Base-by-base conservation (phyloP, 306 rosid genomes). In the Cicer cuneatum region DNA sequence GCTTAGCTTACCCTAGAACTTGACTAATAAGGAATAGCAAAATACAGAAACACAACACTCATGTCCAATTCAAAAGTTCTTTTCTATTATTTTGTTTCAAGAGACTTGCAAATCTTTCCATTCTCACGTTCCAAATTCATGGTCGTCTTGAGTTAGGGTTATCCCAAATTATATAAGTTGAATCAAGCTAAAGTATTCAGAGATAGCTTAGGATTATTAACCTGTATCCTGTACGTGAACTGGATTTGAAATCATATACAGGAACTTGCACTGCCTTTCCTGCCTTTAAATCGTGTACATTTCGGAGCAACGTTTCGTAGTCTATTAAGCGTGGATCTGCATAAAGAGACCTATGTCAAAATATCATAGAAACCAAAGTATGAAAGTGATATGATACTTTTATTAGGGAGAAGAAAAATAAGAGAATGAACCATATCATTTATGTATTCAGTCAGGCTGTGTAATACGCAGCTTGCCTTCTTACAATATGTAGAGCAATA, bases 281-380 rank as follows among this genome's bases (percentile, higher is more conserved):
- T 69, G 76, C 96, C 84, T 90, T 92, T 54, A 95, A 80, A 78
- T 87, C 99, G 18, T 47, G 85, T 71, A 95, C 83, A 87, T 95
- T 95, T 83, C 85, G 96, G 60, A 95, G 97, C 86, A 95, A 83
- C 0, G 93, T 86, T 69, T 95, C 93, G 33, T 92, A 95, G 84
- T 95, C 99, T 69, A 97, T 95, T 91, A 95, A 80, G 74, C 99
- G 99, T 74, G 99, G 99, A 86, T 95, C 99, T 95, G 89, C 64
- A 14, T 57, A 58, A 77, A 78, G 54, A 61, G 71, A 82, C 24
- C 71, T 40, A 65, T 49, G 29, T 52, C 15, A 52, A 77, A 39
- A 69, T 45, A 16, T 24, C 62, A 69, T 42, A 29, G 64, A 60
- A 81, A 72, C 14, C 75, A 73, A 77, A 67, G 68, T 47, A 75